Conservation (phyloP, 352 stramenopile genomes). For the Phytophthora sp. region DNA sequence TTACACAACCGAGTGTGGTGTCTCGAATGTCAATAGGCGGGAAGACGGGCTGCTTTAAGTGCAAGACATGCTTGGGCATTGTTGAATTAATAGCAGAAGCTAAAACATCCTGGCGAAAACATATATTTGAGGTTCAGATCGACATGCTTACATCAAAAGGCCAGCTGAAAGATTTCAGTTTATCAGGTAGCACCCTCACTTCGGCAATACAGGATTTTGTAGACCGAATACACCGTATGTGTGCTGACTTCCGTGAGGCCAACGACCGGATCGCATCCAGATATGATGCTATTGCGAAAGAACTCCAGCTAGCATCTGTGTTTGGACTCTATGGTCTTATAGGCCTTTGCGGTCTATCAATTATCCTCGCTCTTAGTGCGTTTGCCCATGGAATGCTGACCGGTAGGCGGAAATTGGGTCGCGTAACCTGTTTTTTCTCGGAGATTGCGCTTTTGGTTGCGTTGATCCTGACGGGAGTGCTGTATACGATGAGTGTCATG, state of each 20-base stretch:
- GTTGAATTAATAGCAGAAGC: slow-evolving; percentile 35
- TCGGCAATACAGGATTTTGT: slow-evolving; percentile 39
- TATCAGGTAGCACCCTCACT: slow-evolving; percentile 18
- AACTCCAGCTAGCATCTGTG: slow-evolving; percentile 35
- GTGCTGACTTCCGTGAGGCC: slow-evolving; percentile 9
- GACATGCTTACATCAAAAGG: slow-evolving; percentile 53
- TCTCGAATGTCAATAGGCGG: slow-evolving; percentile 65
- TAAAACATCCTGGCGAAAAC: slow-evolving; percentile 44
- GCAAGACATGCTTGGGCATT: slow-evolving; percentile 57
- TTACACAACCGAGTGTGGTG: slow-evolving; percentile 42
- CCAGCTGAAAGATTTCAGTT: slow-evolving; percentile 49
- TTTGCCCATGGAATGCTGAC: slow-evolving; percentile 42
- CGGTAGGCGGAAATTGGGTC: slow-evolving; percentile 43
- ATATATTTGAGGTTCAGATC: slow-evolving; percentile 60
- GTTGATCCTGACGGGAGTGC: slow-evolving; percentile 48
- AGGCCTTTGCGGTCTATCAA: slow-evolving; percentile 32
- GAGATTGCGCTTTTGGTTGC: slow-evolving; percentile 52
- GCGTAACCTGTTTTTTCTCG: slow-evolving; percentile 48
- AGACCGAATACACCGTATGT: slow-evolving; percentile 38
- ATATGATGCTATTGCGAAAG: slow-evolving; percentile 34
- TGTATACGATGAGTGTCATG: slow-evolving; percentile 59
- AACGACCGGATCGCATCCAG: slow-evolving; percentile 11
- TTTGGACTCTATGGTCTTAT: slow-evolving; percentile 40
- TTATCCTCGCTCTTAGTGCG: slow-evolving; percentile 35
- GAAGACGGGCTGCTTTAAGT: slow-evolving; percentile 65